Conservation (phyloP, 202 grass and related monocot genomes). For the Eragrostis tef region DNA sequence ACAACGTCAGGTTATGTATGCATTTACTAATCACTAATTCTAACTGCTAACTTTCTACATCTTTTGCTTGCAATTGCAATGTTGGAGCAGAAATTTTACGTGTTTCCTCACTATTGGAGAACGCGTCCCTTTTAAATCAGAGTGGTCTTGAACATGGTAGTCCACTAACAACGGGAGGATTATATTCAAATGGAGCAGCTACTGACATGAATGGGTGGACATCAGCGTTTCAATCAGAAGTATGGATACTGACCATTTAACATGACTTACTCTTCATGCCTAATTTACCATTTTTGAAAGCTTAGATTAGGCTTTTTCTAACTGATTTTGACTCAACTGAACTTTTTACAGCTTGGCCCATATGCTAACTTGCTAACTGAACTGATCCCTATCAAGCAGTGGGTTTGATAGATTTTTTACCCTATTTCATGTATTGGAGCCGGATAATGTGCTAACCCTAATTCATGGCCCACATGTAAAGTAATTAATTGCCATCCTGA, state of each 20-base stretch:
- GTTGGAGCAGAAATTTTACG: conserved; percentile 99
- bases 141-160: conserved; percentile 99
- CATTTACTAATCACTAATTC: conserved; percentile 76
- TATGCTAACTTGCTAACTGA: conserved; percentile 54
- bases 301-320: conserved; percentile 63
- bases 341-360: conserved; percentile 31
- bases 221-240: conserved; percentile 98
- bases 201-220: conserved; percentile 91
- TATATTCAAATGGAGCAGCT: conserved; percentile 85
- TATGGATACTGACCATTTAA: conserved; percentile 95
- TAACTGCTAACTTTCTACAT: conserved; percentile 89
- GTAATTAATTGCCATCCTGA: conserved; percentile 53
- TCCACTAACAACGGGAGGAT: conserved; percentile 95
- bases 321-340: conserved; percentile 58
- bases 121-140: conserved; percentile 86
- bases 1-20: conserved; percentile 50
- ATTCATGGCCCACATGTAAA: conserved; percentile 36
- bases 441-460: conserved; percentile 52
- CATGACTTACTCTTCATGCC: conserved; percentile 77
- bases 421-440: conserved; percentile 45
- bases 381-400: conserved; percentile 54
- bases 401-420: conserved; percentile 41
- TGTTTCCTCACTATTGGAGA: conserved; percentile 97
- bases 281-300: conserved; percentile 64
- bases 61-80: conserved; percentile 92